A percentile compares a stretch with the other conserved stretches of the same genome.
Conservation (phyloP, 1,139 yeast genomes). For the Lipomyces yarrowii region DNA sequence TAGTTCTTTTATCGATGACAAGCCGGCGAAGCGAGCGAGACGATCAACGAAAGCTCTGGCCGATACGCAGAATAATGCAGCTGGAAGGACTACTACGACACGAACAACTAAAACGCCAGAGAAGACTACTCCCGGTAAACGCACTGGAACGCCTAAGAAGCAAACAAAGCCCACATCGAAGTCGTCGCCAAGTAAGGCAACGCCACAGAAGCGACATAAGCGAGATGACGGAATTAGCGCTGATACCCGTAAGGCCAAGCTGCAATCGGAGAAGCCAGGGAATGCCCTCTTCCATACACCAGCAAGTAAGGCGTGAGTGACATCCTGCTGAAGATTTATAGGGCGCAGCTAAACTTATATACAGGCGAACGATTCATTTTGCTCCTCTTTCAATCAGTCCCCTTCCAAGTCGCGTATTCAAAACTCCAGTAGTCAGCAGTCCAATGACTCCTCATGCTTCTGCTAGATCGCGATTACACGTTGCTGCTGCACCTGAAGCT, state of each 20-base stretch:
- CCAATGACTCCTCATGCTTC: constrained; percentile 48
- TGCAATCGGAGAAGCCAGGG: neutral
- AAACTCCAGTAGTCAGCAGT: constrained; percentile 12
- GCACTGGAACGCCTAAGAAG: neutral
- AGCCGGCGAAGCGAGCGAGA: neutral
- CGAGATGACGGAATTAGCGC: neutral
- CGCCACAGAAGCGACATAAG: neutral
- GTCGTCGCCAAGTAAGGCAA: neutral
- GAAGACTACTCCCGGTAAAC: neutral
- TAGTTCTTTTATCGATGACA: neutral
- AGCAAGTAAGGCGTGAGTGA: neutral
- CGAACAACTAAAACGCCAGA: neutral
- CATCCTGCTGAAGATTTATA: neutral
- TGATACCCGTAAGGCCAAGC: neutral
- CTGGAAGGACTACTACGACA: neutral
- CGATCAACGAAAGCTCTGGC: neutral
- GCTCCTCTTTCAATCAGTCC: constrained; percentile 21
- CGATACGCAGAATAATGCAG: neutral
- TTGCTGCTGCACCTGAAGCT: constrained; percentile 62
- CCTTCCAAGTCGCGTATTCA: constrained; percentile 32
- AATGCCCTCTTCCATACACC: neutral
- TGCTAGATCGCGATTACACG: constrained; percentile 63
- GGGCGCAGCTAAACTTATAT: neutral
- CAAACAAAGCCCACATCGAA: neutral
- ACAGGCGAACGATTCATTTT: neutral